These are phyloP conservation scores for Jamesozyma hellenica DNA, from an alignment of 805 yeast species.

Conservation along the genomic window DNA sequence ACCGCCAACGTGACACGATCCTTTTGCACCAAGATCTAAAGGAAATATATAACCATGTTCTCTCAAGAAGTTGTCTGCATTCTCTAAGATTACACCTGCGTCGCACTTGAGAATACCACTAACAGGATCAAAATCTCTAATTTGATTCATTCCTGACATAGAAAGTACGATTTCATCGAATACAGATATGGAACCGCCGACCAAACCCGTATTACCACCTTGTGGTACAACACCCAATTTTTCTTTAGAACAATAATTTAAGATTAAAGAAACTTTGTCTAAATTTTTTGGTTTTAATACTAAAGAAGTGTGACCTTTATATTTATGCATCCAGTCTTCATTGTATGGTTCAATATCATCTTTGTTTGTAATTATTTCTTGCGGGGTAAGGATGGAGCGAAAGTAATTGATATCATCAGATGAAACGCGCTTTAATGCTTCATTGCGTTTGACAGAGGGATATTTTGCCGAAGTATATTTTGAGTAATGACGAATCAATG, in stretches of 20 bases:
- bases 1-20: slow-evolving; percentile 94
- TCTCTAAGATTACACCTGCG: slow-evolving; percentile 83
- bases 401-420: slow-evolving; percentile 53
- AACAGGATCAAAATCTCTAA: slow-evolving; percentile 70
- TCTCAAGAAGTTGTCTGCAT: slow-evolving; percentile 66
- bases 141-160: slow-evolving; percentile 57
- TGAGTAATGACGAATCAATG: no score
- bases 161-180: slow-evolving; percentile 82
- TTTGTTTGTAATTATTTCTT: slow-evolving; percentile 38
- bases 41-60: slow-evolving; percentile 89
- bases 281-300: slow-evolving; percentile 77
- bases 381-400: slow-evolving; percentile 43
- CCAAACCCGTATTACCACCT: slow-evolving; percentile 95
- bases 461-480: slow-evolving; percentile 56
- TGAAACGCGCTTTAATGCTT: slow-evolving; percentile 42
- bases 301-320: slow-evolving; percentile 73
- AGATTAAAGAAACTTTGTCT: slow-evolving; percentile 63
- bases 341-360: slow-evolving; percentile 65
- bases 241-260: slow-evolving; percentile 70
- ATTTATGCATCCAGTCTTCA: slow-evolving; percentile 92
- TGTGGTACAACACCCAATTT: slow-evolving; percentile 86
- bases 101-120: slow-evolving; percentile 84
- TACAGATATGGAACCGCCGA: slow-evolving; percentile 88
- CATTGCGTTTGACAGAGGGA: slow-evolving; percentile 44
- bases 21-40: slow-evolving; percentile 89